phyloP scores from a whole-genome alignment of 352 stramenopile genomes.

The Phytophthora constricta region DNA sequence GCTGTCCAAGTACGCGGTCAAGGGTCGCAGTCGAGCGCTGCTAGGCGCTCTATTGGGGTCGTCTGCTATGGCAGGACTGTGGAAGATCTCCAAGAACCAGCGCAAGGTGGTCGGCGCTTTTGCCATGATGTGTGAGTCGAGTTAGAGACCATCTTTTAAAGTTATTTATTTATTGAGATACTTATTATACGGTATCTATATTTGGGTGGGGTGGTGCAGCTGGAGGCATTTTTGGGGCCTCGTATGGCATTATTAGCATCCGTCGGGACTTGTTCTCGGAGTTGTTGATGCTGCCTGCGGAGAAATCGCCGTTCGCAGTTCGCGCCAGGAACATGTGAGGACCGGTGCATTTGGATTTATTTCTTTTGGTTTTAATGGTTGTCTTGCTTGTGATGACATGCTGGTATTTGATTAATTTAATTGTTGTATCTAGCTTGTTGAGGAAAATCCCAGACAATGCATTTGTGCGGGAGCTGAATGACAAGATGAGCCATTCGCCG shows the following conservation, averaged over 20 bases:
- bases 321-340: constrained; percentile 59
- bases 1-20: constrained; percentile 55
- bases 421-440: constrained; percentile 38
- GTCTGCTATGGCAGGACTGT: constrained; percentile 37
- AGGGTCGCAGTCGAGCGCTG: constrained; percentile 52
- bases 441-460: constrained; percentile 51
- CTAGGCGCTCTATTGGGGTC: constrained; percentile 52
- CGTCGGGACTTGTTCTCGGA: constrained; percentile 72
- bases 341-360: neutral
- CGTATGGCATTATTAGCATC: constrained; percentile 75
- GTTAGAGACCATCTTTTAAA: neutral
- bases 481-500: constrained; percentile 54
- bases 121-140: constrained; percentile 48
- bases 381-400: too few relatives aligned
- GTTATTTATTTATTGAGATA: neutral
- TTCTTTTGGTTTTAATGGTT: constrained; percentile 3
- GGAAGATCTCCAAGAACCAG: constrained; percentile 53
- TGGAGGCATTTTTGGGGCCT: constrained; percentile 62
- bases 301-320: constrained; percentile 70
- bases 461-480: constrained; percentile 61
- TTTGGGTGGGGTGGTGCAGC: constrained; percentile 33
- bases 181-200: neutral
- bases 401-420: constrained; percentile 2
- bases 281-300: constrained; percentile 65
- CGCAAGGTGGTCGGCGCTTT: constrained; percentile 44